Conservation (phyloP, 805 yeast genomes). For the Starmerella bombicola region DNA sequence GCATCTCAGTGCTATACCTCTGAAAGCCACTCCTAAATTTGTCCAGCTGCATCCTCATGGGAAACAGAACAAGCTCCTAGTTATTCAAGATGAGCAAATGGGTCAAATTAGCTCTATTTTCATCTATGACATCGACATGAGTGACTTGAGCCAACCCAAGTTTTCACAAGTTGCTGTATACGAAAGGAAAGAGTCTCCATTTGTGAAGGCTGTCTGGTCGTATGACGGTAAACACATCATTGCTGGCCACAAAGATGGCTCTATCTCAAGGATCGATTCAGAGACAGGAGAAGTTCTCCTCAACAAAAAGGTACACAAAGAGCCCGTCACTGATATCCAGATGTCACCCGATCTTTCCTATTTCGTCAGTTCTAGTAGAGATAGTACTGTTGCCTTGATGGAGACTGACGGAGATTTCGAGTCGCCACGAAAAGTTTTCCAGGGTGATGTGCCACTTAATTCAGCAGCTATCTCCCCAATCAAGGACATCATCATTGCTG, state of each 20-base stretch:
- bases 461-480: conserved; percentile 88
- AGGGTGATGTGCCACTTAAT: conserved; percentile 87
- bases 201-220: conserved; percentile 76
- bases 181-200: conserved; percentile 23
- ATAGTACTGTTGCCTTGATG: conserved; percentile 65
- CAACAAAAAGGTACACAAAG: conserved; percentile 57
- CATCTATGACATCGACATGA: conserved; percentile 48
- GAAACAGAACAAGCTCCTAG: conserved; percentile 41
- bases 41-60: conserved; percentile 75
- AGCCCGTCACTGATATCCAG: conserved; percentile 72
- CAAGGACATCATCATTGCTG: conserved; percentile 82
- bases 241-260: conserved; percentile 83
- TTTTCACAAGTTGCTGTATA: conserved; percentile 36
- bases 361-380: conserved; percentile 86
- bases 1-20: conserved; percentile 41
- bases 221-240: conserved; percentile 60
- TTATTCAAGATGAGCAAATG: conserved; percentile 86
- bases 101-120: conserved; percentile 68
- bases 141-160: conserved; percentile 36
- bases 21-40: conserved; percentile 78
- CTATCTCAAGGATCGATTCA: conserved; percentile 66
- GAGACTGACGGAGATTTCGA: conserved; percentile 61
- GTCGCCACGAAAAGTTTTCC: conserved; percentile 51
- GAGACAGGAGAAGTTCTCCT: conserved; percentile 56
- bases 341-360: conserved; percentile 77